Conservation (phyloP, 2,329 filamentous ascomycete species). For the Phyllosticta citrichinensis region DNA sequence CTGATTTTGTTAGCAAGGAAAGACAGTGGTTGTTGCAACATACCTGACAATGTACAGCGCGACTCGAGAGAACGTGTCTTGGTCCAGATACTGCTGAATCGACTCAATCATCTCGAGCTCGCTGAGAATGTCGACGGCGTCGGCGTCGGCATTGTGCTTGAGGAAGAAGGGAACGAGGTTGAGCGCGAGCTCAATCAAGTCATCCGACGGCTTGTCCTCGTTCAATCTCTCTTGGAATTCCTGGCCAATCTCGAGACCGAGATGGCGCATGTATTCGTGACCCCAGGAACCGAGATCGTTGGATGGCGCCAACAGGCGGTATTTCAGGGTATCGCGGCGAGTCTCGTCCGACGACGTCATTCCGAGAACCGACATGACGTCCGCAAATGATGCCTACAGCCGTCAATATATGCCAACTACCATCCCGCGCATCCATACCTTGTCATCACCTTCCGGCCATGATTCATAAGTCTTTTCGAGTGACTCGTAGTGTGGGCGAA, state of each 20-base stretch:
- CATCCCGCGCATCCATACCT: conserved; percentile 41
- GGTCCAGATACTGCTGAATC: conserved; percentile 79
- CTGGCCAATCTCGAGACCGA: conserved; percentile 90
- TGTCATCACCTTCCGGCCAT: conserved; percentile 77
- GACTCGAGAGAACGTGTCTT: conserved; percentile 85
- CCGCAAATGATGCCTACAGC: conserved; percentile 63
- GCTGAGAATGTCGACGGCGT: conserved; percentile 93
- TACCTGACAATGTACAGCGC: conserved; percentile 89
- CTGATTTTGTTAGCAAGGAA: conserved; percentile 31
- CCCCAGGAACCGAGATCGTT: conserved; percentile 95
- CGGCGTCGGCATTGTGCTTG: conserved; percentile 94
- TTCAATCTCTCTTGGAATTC: conserved; percentile 83
- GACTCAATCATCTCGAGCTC: conserved; percentile 96
- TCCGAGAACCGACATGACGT: conserved; percentile 91
- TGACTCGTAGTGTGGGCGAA: conserved; percentile 90
- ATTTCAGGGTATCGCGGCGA: conserved; percentile 91
- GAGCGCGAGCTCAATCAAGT: conserved; percentile 75
- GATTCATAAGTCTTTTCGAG: conserved; percentile 80
- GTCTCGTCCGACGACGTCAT: conserved; percentile 99
- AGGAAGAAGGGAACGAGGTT: conserved; percentile 88
- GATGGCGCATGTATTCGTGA: conserved; percentile 93
- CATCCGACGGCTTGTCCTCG: conserved; percentile 71
- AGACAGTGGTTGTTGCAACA: conserved; percentile 3
- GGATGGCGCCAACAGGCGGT: conserved; percentile 78
- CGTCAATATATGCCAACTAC: conserved; percentile 13